phyloP scores from a whole-genome alignment of 2,329 filamentous ascomycete genomes.

The Fusarium sp. region DNA sequence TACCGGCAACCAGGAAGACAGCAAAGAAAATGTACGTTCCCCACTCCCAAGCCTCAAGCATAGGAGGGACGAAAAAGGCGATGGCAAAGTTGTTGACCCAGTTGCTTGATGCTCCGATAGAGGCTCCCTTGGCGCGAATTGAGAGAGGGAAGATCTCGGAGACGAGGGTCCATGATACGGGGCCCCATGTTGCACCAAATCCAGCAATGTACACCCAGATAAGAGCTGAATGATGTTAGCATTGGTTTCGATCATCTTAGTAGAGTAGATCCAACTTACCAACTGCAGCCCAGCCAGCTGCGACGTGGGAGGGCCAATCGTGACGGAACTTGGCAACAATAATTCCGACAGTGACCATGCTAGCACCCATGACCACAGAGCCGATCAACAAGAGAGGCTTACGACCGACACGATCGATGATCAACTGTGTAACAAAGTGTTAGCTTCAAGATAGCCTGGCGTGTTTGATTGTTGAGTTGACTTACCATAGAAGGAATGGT shows the following conservation, averaged over 20 bases:
- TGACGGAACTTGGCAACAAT: conserved; percentile 41
- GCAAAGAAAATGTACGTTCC: conserved; percentile 73
- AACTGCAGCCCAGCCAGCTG: conserved; percentile 58
- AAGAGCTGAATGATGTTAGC: conserved; percentile 25
- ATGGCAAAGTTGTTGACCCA: conserved; percentile 65
- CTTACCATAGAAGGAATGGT: conserved; percentile 53
- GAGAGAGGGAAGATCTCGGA: conserved; percentile 64
- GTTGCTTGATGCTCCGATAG: conserved; percentile 60
- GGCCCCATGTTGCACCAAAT: conserved; percentile 61
- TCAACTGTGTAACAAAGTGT: conserved; percentile 3
- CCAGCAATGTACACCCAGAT: conserved; percentile 67
- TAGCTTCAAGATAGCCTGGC: neutral
- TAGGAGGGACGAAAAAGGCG: conserved; percentile 62
- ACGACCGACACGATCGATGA: conserved; percentile 60
- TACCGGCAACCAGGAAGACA: conserved; percentile 61
- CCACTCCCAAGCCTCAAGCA: conserved; percentile 56
- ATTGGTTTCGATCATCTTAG: rapidly evolving
- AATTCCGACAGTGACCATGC: conserved; percentile 39
- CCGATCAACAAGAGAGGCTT: conserved; percentile 58
- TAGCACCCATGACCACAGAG: conserved; percentile 55
- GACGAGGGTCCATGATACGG: conserved; percentile 64
- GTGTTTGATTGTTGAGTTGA: rapidly evolving
- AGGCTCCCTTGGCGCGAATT: conserved; percentile 61
- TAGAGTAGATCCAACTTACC: neutral
- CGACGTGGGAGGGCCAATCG: conserved; percentile 51